Conservation (phyloP, 148 eudicot species). For the Dysphania ambrosioides region DNA sequence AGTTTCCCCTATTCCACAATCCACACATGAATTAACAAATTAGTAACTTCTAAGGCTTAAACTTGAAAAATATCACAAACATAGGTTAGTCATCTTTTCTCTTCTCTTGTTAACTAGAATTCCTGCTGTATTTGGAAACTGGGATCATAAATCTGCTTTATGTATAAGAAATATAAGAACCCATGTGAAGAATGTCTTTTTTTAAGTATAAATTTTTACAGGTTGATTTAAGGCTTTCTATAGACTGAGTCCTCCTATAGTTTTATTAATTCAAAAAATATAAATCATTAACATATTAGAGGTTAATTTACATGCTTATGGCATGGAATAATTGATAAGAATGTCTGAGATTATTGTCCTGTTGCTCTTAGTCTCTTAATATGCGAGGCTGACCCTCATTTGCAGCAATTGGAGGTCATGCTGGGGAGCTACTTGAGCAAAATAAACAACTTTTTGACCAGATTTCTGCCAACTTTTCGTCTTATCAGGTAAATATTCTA, state of each 20-base stretch:
- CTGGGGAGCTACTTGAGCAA: constrained; percentile 89
- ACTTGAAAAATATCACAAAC: too few relatives aligned
- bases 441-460: constrained; percentile 71
- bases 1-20: too few relatives aligned
- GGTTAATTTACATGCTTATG: not conserved
- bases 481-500: constrained; percentile 53
- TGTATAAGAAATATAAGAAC: not conserved
- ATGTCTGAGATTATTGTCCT: not conserved
- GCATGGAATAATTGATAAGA: constrained; percentile 1
- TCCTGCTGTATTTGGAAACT: not conserved
- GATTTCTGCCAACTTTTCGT: constrained; percentile 69
- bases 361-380: constrained; percentile 2
- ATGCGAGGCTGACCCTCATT: constrained; percentile 13
- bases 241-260: not conserved
- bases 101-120: not conserved
- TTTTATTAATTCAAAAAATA: too few relatives aligned
- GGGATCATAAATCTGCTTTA: not conserved
- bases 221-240: not conserved
- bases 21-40: too few relatives aligned
- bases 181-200: not conserved
- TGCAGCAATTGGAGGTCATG: constrained; percentile 87
- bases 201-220: not conserved
- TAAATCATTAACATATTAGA: not conserved
- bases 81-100: not conserved
- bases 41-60: too few relatives aligned